Conservation (phyloP, 2,329 filamentous ascomycete species). For the Thermomyces lanuginosus region DNA sequence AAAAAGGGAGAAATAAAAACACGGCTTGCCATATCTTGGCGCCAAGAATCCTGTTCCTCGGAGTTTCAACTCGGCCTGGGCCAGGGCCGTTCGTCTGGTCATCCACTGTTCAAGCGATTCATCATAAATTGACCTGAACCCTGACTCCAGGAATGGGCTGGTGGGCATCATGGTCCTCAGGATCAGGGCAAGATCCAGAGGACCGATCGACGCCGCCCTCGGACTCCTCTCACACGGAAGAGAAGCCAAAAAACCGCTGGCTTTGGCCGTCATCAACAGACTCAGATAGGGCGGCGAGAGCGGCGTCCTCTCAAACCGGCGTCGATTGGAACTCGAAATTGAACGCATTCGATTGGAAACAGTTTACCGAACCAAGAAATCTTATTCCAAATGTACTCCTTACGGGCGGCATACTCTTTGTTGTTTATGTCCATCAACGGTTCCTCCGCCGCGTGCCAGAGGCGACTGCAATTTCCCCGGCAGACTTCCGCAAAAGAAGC, state of each 20-base stretch:
- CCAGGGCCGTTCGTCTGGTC: not conserved
- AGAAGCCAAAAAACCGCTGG: conserved; percentile 8
- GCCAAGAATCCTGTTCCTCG: too few species aligned
- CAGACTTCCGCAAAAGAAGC: conserved; percentile 57
- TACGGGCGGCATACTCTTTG: conserved; percentile 22
- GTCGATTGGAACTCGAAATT: conserved; percentile 27
- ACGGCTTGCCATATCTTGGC: too few species aligned
- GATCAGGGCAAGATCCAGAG: conserved; percentile 12
- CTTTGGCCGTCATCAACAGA: conserved; percentile 4
- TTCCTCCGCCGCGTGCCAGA: conserved; percentile 75
- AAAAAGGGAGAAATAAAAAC: too few species aligned
- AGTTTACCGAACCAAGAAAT: conserved; percentile 22
- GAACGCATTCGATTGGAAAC: conserved; percentile 25
- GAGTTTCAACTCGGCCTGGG: not conserved
- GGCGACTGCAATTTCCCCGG: conserved; percentile 55
- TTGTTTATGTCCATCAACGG: conserved; percentile 19
- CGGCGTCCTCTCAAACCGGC: conserved; percentile 9
- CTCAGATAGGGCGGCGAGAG: too few species aligned
- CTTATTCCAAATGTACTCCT: conserved; percentile 23
- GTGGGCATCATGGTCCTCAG: conserved; percentile 33
- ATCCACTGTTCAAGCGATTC: too few species aligned
- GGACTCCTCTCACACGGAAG: conserved; percentile 9
- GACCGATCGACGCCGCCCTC: conserved; percentile 1
- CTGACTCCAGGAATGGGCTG: conserved; percentile 15
- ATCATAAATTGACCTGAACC: too few species aligned